These are phyloP conservation scores for Blepharisma undulans DNA, from an alignment of 169 alveolate genomes.

Conservation along the genomic window DNA sequence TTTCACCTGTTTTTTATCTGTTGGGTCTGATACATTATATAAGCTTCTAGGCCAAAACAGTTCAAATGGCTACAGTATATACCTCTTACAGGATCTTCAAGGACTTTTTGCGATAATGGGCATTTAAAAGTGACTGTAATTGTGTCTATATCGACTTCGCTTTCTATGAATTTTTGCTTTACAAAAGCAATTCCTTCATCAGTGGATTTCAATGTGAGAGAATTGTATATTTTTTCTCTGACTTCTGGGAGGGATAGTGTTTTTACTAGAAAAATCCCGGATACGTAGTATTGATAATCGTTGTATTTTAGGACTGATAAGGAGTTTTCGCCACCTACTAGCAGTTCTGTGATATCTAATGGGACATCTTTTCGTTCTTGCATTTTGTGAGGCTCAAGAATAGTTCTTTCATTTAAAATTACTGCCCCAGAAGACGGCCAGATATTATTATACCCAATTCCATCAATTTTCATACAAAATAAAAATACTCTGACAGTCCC, in stretches of 20 bases:
- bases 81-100: not conserved
- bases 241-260: not conserved
- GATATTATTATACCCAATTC: not conserved
- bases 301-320: not conserved
- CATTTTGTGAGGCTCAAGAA: conserved; percentile 12
- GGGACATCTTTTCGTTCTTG: not conserved
- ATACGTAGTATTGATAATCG: not conserved
- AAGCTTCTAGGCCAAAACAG: not conserved
- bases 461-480: not conserved
- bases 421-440: conserved; percentile 2
- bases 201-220: not conserved
- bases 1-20: not conserved
- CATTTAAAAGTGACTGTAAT: conserved; percentile 3
- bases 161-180: not conserved
- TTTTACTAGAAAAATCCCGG: not conserved
- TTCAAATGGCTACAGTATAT: not conserved
- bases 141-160: not conserved
- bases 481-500: not conserved
- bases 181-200: not conserved
- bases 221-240: not conserved
- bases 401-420: not conserved
- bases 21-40: not conserved
- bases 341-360: not conserved
- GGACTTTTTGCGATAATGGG: not conserved
- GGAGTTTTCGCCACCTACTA: not conserved